Evolutionary conservation across 2,329 filamentous ascomycete genomes (phyloP), one percentile per base, ranked within the genome.

Genomic region (Cordyceps javanica): DNA sequence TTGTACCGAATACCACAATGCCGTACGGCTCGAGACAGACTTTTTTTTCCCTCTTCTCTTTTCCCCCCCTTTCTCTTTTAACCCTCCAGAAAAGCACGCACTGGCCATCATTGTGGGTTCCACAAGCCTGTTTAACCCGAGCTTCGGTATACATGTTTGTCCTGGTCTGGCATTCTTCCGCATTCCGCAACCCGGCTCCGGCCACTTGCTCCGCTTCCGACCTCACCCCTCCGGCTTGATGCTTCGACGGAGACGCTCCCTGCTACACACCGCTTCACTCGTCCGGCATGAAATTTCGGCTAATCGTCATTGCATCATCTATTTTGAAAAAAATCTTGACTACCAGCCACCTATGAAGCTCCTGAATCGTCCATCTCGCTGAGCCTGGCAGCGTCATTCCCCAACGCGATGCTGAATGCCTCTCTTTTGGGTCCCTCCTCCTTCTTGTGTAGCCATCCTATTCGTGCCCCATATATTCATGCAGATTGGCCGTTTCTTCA

Each of bases 251-350:
- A 32, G 21, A 44, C 25, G n/a, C 25, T 42, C 42, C n/a, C 21
- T 41, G 41, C 26, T 16, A 19, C 45, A 42, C 45, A 48, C 16
- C 32, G 32, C 45, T 26, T 44, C 36, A 50, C 36, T 28, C 9
- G 25, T 23, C 26, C 36, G 23, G 42, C 25, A 41, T 13, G 4
- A 3, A 11, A 19, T 50, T 50, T 44, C 14, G 25, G 19, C 34
- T 45, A 13, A 25, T 57, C 10, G 55, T 51, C 55, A 51, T 57
- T 50, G 45, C 55, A 57, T 57, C 55, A 30, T 57, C 28, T 57
- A 51, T 51, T 57, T 28, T 51, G 36, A 16, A 46, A 50, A 34
- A 41, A 50, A 51, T 23, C 6, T 44, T 38, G 23, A 51, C 38
- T 32, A 16, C 16, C n/a, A 14, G 28, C 45, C 46, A 19, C 23